These are phyloP conservation scores for Russula sp. DNA, from an alignment of 768 basidiomycete genomes.

Conservation along the genomic window DNA sequence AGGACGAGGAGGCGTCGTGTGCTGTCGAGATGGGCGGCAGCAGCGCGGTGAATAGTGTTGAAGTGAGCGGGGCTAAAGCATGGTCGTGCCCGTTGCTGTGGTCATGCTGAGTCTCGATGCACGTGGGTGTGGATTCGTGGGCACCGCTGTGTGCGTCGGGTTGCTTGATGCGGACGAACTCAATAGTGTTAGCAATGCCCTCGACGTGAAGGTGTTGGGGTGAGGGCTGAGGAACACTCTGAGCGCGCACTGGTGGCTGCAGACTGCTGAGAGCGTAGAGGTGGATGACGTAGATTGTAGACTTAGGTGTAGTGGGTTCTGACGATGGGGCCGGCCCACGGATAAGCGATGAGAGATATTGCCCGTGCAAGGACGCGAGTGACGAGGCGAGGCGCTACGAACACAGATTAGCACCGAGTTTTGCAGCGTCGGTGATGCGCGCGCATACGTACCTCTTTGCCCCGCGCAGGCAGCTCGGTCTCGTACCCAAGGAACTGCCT, in stretches of 20 bases:
- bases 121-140: slow-evolving; percentile 15
- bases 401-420: slow-evolving; percentile 5
- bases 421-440: background rate
- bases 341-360: slow-evolving; percentile 12
- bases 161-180: slow-evolving; percentile 20
- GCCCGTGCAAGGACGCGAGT: slow-evolving; percentile 12
- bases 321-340: background rate
- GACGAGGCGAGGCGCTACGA: slow-evolving; percentile 13
- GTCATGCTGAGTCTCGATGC: background rate
- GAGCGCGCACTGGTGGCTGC: background rate
- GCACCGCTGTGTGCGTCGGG: slow-evolving; percentile 23
- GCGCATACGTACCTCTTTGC: slow-evolving; percentile 45
- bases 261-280: background rate
- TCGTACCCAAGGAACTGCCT: slow-evolving; percentile 72
- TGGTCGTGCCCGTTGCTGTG: background rate
- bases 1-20: background rate
- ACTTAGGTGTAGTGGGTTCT: background rate
- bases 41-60: background rate
- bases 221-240: slow-evolving; percentile 5
- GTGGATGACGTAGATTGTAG: background rate
- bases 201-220: slow-evolving; percentile 22
- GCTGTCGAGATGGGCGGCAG: background rate
- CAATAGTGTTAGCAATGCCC: slow-evolving; percentile 6
- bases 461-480: slow-evolving; percentile 47
- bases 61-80: slow-evolving; percentile 6